These are phyloP conservation scores for Parastagonospora nodorum DNA, from an alignment of 2,329 filamentous ascomycete genomes.

Conservation along the genomic window DNA sequence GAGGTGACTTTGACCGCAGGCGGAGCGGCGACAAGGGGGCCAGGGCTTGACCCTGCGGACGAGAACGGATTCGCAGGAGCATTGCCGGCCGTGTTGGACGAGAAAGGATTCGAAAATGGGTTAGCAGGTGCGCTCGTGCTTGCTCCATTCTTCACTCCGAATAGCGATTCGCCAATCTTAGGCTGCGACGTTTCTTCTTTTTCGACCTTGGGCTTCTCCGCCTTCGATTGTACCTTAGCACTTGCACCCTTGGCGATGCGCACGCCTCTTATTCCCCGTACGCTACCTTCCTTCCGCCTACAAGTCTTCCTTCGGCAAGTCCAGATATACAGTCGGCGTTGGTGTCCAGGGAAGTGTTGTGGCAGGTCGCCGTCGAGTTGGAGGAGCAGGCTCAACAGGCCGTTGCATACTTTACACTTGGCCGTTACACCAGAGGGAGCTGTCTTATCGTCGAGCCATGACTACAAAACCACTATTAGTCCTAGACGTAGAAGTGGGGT, in stretches of 20 bases:
- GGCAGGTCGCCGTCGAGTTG: slow-evolving; percentile 92
- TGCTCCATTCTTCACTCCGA: slow-evolving; percentile 63
- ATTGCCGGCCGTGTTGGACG: slow-evolving; percentile 44
- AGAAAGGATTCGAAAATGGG: slow-evolving; percentile 63
- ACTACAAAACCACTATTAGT: slow-evolving; percentile 50
- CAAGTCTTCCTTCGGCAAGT: slow-evolving; percentile 79
- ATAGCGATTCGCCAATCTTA: slow-evolving; percentile 70
- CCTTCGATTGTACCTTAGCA: slow-evolving; percentile 24
- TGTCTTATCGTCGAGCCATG: slow-evolving; percentile 77
- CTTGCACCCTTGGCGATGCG: slow-evolving; percentile 54
- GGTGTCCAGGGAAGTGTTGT: slow-evolving; percentile 82
- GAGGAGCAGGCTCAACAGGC: slow-evolving; percentile 80
- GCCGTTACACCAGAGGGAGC: slow-evolving; percentile 77
- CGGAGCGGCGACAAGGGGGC: slow-evolving; percentile 51
- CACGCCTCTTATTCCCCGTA: slow-evolving; percentile 75
- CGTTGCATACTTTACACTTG: slow-evolving; percentile 85
- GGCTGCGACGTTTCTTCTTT: slow-evolving; percentile 45
- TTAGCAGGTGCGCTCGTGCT: slow-evolving; percentile 26
- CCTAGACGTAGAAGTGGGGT: neutral
- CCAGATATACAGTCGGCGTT: slow-evolving; percentile 86
- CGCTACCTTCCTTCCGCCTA: slow-evolving; percentile 78
- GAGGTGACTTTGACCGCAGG: slow-evolving; percentile 24
- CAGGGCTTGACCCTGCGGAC: slow-evolving; percentile 25
- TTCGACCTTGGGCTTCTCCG: slow-evolving; percentile 23
- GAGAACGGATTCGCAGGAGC: slow-evolving; percentile 62